These are phyloP conservation scores for Spergularia azorica DNA, from an alignment of 179 eudicot genomes.

Conservation along the genomic window DNA sequence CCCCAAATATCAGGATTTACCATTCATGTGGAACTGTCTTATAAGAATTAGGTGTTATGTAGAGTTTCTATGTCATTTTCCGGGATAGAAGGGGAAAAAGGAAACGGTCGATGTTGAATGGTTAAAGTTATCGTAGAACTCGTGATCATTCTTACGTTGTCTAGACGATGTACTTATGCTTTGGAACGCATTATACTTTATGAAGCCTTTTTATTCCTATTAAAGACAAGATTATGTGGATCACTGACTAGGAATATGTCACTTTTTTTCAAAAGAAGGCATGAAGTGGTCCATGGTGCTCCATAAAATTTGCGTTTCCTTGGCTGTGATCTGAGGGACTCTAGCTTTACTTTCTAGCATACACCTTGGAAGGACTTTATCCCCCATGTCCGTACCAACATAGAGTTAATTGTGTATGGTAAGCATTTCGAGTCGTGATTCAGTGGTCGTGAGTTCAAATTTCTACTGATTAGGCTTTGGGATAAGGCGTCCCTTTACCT, in stretches of 20 bases:
- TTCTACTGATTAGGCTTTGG: no score
- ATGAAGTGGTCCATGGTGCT: not conserved
- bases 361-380: no score
- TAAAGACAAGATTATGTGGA: conserved; percentile 8
- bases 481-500: no score
- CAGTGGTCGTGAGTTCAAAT: no score
- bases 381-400: no score
- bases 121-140: not conserved
- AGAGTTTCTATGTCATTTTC: not conserved
- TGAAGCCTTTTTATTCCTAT: conserved; percentile 7
- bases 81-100: not conserved
- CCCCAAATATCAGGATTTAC: no score
- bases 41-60: no score
- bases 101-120: not conserved
- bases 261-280: conserved; percentile 6
- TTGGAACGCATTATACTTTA: not conserved
- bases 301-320: conserved; percentile 1
- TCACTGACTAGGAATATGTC: conserved; percentile 14
- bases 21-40: no score
- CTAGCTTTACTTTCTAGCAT: not conserved
- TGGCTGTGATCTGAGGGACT: not conserved
- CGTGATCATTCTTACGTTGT: not conserved
- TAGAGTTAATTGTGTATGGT: no score
- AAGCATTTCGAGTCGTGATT: no score
- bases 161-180: not conserved